phyloP scores from a whole-genome alignment of 1,139 yeast genomes.

The Hansenula anomala region DNA sequence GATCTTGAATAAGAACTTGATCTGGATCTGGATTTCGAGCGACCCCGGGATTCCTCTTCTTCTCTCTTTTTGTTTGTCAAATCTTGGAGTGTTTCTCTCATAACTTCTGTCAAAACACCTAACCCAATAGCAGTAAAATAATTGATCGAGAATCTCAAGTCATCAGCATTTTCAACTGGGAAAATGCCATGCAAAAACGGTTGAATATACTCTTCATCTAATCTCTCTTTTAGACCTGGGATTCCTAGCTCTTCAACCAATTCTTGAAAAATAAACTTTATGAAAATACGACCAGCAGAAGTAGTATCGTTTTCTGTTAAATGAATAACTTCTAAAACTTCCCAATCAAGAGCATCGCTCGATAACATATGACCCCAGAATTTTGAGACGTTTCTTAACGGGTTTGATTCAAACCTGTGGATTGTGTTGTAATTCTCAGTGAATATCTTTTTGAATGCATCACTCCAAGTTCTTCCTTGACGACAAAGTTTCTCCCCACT shows the following conservation, averaged over 20 bases:
- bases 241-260: conserved; percentile 76
- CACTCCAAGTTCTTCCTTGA: conserved; percentile 50
- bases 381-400: conserved; percentile 75
- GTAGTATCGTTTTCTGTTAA: conserved; percentile 72
- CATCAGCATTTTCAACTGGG: conserved; percentile 43
- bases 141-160: conserved; percentile 76
- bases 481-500: conserved; percentile 66
- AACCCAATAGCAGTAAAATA: conserved; percentile 91
- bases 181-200: conserved; percentile 42
- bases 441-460: conserved; percentile 49
- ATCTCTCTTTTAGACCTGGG: conserved; percentile 38
- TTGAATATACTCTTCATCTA: conserved; percentile 47
- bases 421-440: conserved; percentile 49
- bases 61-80: conserved; percentile 19
- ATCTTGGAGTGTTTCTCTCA: conserved; percentile 48
- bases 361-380: conserved; percentile 86
- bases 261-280: conserved; percentile 79
- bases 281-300: conserved; percentile 75
- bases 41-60: conserved; percentile 16
- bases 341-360: conserved; percentile 66
- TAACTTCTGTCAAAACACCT: conserved; percentile 75
- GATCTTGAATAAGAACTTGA: conserved; percentile 17
- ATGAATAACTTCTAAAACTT: conserved; percentile 41
- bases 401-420: conserved; percentile 67
- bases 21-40: conserved; percentile 15